phyloP scores from a whole-genome alignment of 2,329 filamentous ascomycete species.

The Bipolaris cookei region DNA sequence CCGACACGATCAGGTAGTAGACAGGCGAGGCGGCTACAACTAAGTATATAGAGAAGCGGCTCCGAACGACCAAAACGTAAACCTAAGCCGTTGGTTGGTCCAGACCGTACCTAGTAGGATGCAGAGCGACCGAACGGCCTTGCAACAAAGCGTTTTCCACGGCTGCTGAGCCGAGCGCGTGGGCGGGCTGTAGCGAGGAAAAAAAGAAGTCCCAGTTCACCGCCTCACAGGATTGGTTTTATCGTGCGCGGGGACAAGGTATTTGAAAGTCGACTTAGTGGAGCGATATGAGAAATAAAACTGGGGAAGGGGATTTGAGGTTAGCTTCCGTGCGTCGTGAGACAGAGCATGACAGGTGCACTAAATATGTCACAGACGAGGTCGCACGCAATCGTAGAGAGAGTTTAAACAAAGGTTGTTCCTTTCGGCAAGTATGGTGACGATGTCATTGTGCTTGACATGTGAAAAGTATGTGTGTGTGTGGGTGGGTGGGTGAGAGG shows the following conservation, averaged over 20 bases:
- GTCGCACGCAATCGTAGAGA: constrained; percentile 13
- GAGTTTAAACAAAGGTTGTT: constrained; percentile 17
- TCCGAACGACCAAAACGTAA: constrained; percentile 26
- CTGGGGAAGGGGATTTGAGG: constrained; percentile 26
- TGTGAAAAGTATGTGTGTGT: constrained; percentile 24
- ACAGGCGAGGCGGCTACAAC: constrained; percentile 19
- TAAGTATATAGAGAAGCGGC: constrained; percentile 21
- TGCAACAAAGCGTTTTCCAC: constrained; percentile 24
- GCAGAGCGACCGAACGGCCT: constrained; percentile 21
- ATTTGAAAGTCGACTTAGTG: constrained; percentile 23
- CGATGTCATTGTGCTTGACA: constrained; percentile 38
- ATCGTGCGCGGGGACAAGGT: constrained; percentile 23
- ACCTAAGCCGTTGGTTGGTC: constrained; percentile 34
- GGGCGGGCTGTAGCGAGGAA: constrained; percentile 22
- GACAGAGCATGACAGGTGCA: constrained; percentile 27
- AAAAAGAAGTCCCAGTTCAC: constrained; percentile 30
- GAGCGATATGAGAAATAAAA: constrained; percentile 26
- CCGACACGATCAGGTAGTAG: constrained; percentile 28
- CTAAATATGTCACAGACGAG: constrained; percentile 28
- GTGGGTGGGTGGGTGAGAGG: constrained; percentile 7
- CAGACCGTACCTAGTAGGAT: constrained; percentile 22
- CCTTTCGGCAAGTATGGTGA: constrained; percentile 1
- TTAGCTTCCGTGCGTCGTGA: constrained; percentile 14
- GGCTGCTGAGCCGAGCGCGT: constrained; percentile 24
- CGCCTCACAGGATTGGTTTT: constrained; percentile 30